phyloP scores from a whole-genome alignment of 2,329 filamentous ascomycete genomes.

The Didymella pomorum region DNA sequence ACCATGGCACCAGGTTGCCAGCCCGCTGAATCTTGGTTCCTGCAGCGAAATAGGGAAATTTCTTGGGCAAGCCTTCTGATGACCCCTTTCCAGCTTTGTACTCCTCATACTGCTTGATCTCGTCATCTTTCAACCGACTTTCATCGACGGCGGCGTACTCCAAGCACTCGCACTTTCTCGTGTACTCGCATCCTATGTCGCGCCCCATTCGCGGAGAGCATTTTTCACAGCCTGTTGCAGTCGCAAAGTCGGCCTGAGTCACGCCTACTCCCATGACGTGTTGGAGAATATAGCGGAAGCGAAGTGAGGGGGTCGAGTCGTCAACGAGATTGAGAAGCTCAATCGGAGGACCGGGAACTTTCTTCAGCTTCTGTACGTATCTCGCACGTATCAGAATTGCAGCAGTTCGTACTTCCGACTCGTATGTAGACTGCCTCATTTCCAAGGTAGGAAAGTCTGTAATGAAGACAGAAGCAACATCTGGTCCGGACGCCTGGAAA shows the following conservation, averaged over 20 bases:
- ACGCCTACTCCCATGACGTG: constrained; percentile 68
- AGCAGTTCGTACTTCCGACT: constrained; percentile 41
- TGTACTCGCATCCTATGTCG: constrained; percentile 68
- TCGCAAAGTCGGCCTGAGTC: constrained; percentile 65
- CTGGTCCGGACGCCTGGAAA: constrained; percentile 3
- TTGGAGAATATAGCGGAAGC: constrained; percentile 73
- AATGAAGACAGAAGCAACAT: constrained; percentile 28
- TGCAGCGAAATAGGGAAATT: constrained; percentile 68
- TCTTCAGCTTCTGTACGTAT: constrained; percentile 46
- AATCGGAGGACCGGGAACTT: constrained; percentile 53
- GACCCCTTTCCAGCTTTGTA: constrained; percentile 32
- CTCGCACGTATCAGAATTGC: constrained; percentile 48
- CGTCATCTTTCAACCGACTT: constrained; percentile 42
- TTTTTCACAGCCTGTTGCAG: constrained; percentile 70
- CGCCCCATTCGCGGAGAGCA: constrained; percentile 66
- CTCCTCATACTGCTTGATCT: constrained; percentile 33
- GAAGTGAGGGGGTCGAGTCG: constrained; percentile 61
- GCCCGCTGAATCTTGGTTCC: constrained; percentile 38
- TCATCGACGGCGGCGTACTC: constrained; percentile 65
- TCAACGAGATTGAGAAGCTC: constrained; percentile 71
- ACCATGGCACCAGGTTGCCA: constrained; percentile 51
- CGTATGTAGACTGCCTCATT: constrained; percentile 46
- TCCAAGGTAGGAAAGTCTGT: constrained; percentile 44
- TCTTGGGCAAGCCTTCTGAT: constrained; percentile 53
- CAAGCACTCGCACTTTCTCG: constrained; percentile 70